Evolutionary conservation across 192 early-diverging fungal genomes (phyloP).

Genomic region (Pilaira anomala): DNA sequence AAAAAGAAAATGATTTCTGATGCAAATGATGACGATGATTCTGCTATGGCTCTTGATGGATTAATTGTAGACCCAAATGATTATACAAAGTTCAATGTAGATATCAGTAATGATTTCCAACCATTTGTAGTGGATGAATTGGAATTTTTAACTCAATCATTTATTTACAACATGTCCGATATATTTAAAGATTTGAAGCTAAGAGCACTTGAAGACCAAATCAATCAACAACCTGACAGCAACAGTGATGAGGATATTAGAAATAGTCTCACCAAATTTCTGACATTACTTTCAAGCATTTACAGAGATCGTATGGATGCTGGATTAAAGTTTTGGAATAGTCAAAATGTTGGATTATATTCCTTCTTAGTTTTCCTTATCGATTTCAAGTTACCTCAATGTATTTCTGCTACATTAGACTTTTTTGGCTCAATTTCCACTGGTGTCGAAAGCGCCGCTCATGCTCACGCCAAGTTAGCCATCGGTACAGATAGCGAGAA

Average conservation of each 20-base stretch:
- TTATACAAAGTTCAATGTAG: conserved; percentile 7
- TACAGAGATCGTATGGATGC: conserved; percentile 76
- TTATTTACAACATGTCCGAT: conserved; percentile 59
- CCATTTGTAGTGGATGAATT: conserved; percentile 32
- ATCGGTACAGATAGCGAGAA: conserved; percentile 35
- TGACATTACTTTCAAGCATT: conserved; percentile 65
- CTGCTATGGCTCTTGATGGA: conserved; percentile 8
- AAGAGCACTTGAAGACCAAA: conserved; percentile 59
- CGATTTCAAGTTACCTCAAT: conserved; percentile 55
- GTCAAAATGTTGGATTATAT: conserved; percentile 51
- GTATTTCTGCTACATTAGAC: conserved; percentile 71
- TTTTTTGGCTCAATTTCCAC: conserved; percentile 83
- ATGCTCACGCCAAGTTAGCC: conserved; percentile 58
- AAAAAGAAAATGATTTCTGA: neutral
- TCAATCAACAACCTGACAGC: neutral
- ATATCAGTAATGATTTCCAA: conserved; percentile 26
- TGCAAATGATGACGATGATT: neutral
- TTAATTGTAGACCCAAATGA: conserved; percentile 1
- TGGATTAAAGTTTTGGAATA: conserved; percentile 68
- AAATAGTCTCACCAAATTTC: conserved; percentile 56
- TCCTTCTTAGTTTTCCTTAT: conserved; percentile 64
- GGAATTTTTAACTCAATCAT: conserved; percentile 45
- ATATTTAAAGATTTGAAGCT: conserved; percentile 59
- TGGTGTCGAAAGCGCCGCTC: conserved; percentile 63
- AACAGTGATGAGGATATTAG: neutral